Evolutionary conservation across 306 rosid species (phyloP).

Genomic region (Mimosa bimucronata): DNA sequence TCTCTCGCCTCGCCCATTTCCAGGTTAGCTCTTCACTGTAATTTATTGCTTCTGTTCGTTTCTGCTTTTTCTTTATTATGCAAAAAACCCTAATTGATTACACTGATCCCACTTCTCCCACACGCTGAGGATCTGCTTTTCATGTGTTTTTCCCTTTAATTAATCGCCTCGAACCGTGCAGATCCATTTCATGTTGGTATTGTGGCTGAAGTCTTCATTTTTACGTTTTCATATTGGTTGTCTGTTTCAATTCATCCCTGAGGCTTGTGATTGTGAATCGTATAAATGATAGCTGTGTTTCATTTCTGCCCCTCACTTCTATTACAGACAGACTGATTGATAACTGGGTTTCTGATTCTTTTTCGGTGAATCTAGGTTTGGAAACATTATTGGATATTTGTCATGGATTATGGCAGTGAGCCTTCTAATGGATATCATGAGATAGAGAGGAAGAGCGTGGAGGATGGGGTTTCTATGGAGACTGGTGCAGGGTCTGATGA

Average conservation of each 20-base stretch:
- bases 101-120: not conserved
- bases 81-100: constrained; percentile 16
- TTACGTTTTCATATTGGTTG: not conserved
- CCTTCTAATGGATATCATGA: constrained; percentile 42
- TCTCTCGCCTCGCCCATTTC: not conserved
- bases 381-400: constrained; percentile 38
- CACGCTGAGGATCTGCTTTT: not conserved
- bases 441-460: constrained; percentile 51
- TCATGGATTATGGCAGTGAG: constrained; percentile 66
- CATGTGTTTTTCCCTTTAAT: not conserved
- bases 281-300: not conserved
- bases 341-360: constrained; percentile 4
- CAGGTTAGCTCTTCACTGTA: constrained; percentile 10
- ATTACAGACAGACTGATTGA: not conserved
- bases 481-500: constrained; percentile 44
- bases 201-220: not conserved
- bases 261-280: constrained; percentile 4
- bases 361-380: constrained; percentile 58
- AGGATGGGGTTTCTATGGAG: constrained; percentile 45
- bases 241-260: constrained; percentile 1
- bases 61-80: not conserved
- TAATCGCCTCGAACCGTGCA: not conserved
- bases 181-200: not conserved
- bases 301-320: not conserved
- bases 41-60: not conserved